Evolutionary conservation across 306 rosid species (phyloP), one percentile per base, ranked within the genome.

Genomic region (Malus asiatica): DNA sequence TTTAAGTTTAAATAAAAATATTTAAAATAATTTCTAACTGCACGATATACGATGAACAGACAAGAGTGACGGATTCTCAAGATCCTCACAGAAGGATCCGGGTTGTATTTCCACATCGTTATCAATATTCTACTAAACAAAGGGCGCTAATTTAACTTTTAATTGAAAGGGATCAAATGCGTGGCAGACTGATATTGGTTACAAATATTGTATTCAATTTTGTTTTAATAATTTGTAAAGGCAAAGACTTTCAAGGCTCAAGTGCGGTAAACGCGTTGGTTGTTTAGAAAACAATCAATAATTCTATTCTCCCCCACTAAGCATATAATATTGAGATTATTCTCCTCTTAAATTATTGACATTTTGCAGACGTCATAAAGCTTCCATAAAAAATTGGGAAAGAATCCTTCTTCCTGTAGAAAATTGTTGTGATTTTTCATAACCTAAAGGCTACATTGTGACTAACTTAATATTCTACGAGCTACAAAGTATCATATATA

Each of bases 41-140:
- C 25, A 25, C 25, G 25, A 25, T 25, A 25, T 25, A 25, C 0
- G 1, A 33, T 33, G 1, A 33, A 33, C 38, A 6, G 1, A 33
- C 6, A 33, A 1, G 6, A 33, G 1, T 33, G 0, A 33, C 38
- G 5, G 0, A 33, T 33, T 1, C 1, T 33, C 0, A 0, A 5
- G 0, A 33, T 33, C 38, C 29, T 27, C 29, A 27, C 29, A 27
- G 0, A 27, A 27, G 2, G 29, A 27, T 25, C 25, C 25, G 25
- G 25, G 25, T 25, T 25, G 0, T 25, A 25, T 25, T 25, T 25
- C 53, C 14, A 66, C 57, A 30, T 32, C 14, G 6, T 53, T 6
- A 6, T 35, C 38, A 6, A 35, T 35, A 35, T 75, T 32, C 35
- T 32, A 32, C 5, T 2, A 68, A 38, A 23, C 5, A 71, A 10